Base-by-base conservation (phyloP, 768 basidiomycete genomes). In the Auriculariales sp. region DNA sequence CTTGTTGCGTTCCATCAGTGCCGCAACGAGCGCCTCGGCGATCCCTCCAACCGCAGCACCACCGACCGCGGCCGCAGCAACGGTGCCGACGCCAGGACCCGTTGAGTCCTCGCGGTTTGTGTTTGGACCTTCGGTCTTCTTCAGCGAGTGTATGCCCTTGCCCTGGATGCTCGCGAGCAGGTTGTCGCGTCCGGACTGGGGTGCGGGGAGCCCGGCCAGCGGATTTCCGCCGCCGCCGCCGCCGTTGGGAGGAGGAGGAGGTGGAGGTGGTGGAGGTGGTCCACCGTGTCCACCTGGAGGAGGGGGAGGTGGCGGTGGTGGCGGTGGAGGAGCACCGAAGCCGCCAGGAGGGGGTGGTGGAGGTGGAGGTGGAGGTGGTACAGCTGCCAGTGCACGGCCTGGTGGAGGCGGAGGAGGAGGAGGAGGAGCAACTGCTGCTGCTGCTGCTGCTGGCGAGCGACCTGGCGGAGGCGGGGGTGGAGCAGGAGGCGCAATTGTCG, bases 121-220 rank as follows among this genome's bases (percentile, higher is more conserved):
- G 28, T 34, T 19, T 22, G 15, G 48, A 6, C n/a, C 17, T 11
- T 46, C 55, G 15, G 73, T 71, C 66, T 84, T 88, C 53, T 74
- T 74, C 47, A 94, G 69, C 2, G 73, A 69, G 56, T 80, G 73
- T 1, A 91, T 67, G 32, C 88, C 83, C 59, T 79, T 81, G 31
- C 86, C 87, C 65, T 84, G 83, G 54, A 94, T 93, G 11, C 81
- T 82, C 0, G 79, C 81, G 34, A 93, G 68, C 2, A 94, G 68
- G 36, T 79, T 80, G 27, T 59, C 63, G 22, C 87, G 75, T 4
- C 77, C 85, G 15, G 78, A 70, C 55, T 74, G 75, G 4, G 78
- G 62, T 9, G 80, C 58, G 3, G 79, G 73, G 1, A 78, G 55
- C 4, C 56, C 57, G 10, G 65, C 58, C 5, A 66, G 49, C 2